phyloP scores from a whole-genome alignment of 2,329 filamentous ascomycete genomes.

The Colletotrichum camelliae region DNA sequence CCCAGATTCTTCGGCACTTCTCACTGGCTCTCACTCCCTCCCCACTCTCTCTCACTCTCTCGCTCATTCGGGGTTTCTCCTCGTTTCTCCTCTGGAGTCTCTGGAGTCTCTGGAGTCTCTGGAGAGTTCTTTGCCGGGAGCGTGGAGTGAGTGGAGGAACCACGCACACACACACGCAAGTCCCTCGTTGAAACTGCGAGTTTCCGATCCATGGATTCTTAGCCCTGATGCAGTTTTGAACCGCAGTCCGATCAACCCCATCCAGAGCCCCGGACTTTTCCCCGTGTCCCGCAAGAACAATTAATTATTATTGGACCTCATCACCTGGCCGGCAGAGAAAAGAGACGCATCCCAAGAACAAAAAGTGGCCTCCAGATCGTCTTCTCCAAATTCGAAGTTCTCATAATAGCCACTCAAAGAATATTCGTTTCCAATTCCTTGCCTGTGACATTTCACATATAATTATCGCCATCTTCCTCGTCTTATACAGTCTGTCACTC shows the following conservation, averaged over 20 bases:
- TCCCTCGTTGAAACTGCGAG: not conserved
- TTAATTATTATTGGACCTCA: conserved; percentile 2
- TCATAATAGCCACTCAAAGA: not conserved
- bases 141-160: not conserved
- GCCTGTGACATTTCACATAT: not conserved
- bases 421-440: not conserved
- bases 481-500: not conserved
- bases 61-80: not conserved
- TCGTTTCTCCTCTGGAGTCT: not conserved
- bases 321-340: not conserved
- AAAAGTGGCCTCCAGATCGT: conserved; percentile 5
- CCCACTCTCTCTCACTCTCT: not conserved
- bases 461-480: not conserved
- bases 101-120: not conserved
- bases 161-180: not conserved
- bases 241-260: not conserved
- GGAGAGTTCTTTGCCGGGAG: conserved; percentile 22
- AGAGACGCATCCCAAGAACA: not conserved
- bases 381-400: not conserved
- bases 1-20: conserved; percentile 5
- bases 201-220: not conserved
- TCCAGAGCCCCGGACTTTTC: conserved; percentile 13
- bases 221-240: not conserved
- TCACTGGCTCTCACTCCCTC: not conserved
- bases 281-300: conserved; percentile 18